A percentile compares a stretch with the other conserved stretches of the same genome.
These are phyloP conservation scores for Solanum lycopersicoides DNA, from an alignment of 257 asterid species.

Conservation along the genomic window DNA sequence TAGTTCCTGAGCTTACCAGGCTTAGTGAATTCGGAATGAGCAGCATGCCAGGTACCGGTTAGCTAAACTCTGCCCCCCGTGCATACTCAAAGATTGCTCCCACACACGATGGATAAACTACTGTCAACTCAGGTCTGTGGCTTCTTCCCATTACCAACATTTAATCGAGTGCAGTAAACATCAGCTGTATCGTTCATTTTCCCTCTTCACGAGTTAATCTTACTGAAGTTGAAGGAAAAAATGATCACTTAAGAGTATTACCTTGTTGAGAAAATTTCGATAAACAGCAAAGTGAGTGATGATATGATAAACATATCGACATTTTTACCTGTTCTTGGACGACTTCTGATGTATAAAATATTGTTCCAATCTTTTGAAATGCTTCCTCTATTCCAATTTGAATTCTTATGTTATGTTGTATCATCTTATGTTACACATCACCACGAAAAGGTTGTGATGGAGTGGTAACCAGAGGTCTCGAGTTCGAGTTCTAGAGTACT, in stretches of 20 bases:
- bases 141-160: neutral
- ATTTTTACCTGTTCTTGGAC: neutral
- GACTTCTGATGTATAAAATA: neutral
- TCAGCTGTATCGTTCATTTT: neutral
- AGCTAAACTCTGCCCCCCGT: neutral
- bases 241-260: neutral
- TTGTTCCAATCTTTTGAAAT: neutral
- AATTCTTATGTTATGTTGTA: neutral
- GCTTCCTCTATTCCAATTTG: neutral
- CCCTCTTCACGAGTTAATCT: neutral
- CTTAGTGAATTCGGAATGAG: conserved; percentile 37
- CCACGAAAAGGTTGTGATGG: neutral
- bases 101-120: neutral
- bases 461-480: neutral
- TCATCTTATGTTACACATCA: neutral
- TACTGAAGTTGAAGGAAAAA: neutral
- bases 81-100: neutral
- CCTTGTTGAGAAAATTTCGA: neutral
- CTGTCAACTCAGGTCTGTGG: neutral
- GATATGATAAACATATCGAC: neutral
- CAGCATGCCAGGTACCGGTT: neutral
- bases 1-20: conserved; percentile 56
- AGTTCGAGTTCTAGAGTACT: neutral
- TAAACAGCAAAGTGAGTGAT: neutral
- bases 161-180: neutral